Base-by-base conservation (phyloP, 2,329 filamentous ascomycete species). In the Aaosphaeria arxii region DNA sequence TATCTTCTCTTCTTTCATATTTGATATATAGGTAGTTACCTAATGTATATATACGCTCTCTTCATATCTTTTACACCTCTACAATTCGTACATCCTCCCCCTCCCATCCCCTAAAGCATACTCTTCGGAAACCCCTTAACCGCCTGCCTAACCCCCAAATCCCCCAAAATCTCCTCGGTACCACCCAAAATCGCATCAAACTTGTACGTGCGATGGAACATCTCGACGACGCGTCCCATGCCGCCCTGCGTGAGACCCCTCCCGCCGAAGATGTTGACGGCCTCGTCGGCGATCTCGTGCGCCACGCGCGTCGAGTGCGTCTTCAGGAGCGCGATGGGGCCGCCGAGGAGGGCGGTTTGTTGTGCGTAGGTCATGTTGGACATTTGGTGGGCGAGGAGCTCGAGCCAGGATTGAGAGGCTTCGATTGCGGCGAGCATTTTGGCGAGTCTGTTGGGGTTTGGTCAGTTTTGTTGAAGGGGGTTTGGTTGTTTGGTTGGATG, bases 331-430 rank as follows among this genome's bases (percentile, higher is more conserved):
- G 85, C 89, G 54, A 95, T 91, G 30, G 89, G 89, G 0, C 90
- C 90, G 45, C 86, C 87, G 1, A 95, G 80, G 59, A 87, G 79
- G 63, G 83, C 83, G 28, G 86, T 77, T 69, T 95, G 89, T 66
- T 92, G 74, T 46, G 80, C 78, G 71, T 95, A 94, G 32, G 81
- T 81, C 87, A 95, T 89, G 68, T 89, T 78, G 74, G 81, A 87
- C 89, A 95, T 95, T 67, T 95, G 89, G 75, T 90, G 89, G 17
- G 89, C 90, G 63, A 94, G 85, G 39, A 82, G 83, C 70, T 95
- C 89, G 43, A 94, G 81, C 88, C 88, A 95, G 17, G 89, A 82
- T 70, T 95, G 89, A 71, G 88, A 86, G n/a, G 87, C 79, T 70
- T 95, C 89, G 56, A 84, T 81, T 43, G 88, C 83, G 4, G 87